Base-by-base conservation (phyloP, 495 filamentous ascomycete species). In the Xylaria nigripes region DNA sequence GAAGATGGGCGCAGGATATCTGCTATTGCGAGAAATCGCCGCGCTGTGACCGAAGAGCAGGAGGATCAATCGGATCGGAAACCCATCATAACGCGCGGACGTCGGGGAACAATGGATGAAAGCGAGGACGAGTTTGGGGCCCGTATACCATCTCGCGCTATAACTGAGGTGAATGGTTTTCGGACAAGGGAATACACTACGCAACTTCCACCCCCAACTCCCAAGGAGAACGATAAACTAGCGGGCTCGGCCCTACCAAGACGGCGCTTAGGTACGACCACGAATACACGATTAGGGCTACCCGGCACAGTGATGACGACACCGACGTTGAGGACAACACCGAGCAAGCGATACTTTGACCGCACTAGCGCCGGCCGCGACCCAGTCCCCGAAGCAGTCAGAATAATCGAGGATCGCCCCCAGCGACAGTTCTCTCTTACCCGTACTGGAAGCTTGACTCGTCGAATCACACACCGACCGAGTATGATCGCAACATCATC, bases 81-180 rank as follows among this genome's bases (percentile, higher is more conserved):
- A 49, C 74, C 72, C 10, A 51, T 71, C 48, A 62, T 70, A 50
- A 58, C 66, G 27, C 70, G 63, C 51, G 66, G 23, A 45, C 75
- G 71, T 18, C 74, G 70, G 5, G 65, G 61, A 8, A 72, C 70
- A 24, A 59, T 75, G 23, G 72, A 73, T 6, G 70, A 75, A 10
- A 67, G 75, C 6, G 74, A 78, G 19, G 76, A 73, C 12, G 69
- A 76, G 15, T 57, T 61, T 4, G 66, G 75, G 36, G 77, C 76
- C 62, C 74, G 80, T 5, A 71, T 74, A 12, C 79, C 79, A 0
- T 81, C 79, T 2, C 63, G 81, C 12, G 81, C 81, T 0, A 64
- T 68, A n/a, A 83, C 81, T 10, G 81, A 83, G 48, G 67, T 81
- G n/a, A 72, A 72, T 16, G 68, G 64, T 38, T 53, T 57, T 8